Percentiles rank a stretch among this genome's conserved stretches.
Evolutionary conservation across 352 stramenopile genomes (phyloP).

Genomic region (Pythium biforme): DNA sequence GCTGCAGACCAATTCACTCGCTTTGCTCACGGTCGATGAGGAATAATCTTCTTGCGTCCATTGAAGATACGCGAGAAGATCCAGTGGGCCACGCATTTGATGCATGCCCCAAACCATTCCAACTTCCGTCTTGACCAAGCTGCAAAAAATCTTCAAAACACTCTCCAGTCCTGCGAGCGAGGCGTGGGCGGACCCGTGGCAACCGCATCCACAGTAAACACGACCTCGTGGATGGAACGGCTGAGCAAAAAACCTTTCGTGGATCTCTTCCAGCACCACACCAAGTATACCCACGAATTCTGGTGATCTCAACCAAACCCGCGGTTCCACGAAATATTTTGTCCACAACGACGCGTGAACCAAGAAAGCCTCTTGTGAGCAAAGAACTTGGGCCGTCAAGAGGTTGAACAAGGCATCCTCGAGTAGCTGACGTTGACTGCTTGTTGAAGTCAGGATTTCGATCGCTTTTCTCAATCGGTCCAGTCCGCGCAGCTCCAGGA

Average conservation of each 20-base stretch:
- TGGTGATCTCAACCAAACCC: conserved; percentile 4
- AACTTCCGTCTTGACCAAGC: not conserved
- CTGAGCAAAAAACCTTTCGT: not conserved
- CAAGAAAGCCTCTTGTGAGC: conserved; percentile 1
- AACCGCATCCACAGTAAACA: conserved; percentile 9
- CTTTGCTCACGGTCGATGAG: not conserved
- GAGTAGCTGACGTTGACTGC: not conserved
- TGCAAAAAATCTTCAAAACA: not conserved
- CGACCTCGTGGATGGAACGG: not conserved
- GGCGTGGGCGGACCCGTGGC: not conserved
- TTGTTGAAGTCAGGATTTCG: not conserved
- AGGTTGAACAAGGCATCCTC: conserved; percentile 3
- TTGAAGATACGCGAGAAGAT: conserved; percentile 2
- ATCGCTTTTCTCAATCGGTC: conserved; percentile 9
- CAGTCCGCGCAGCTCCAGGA: not conserved
- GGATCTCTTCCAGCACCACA: conserved; percentile 2
- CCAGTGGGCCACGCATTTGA: not conserved
- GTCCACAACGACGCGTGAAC: conserved; percentile 5
- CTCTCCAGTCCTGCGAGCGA: not conserved
- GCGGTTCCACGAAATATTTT: conserved; percentile 7
- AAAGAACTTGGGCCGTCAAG: not conserved
- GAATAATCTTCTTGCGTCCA: conserved; percentile 1
- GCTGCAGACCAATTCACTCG: not conserved
- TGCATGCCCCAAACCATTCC: not conserved
- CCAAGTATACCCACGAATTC: not conserved